These are phyloP conservation scores for Hyaloscypha bicolor DNA, from an alignment of 495 filamentous ascomycete genomes.

Conservation along the genomic window DNA sequence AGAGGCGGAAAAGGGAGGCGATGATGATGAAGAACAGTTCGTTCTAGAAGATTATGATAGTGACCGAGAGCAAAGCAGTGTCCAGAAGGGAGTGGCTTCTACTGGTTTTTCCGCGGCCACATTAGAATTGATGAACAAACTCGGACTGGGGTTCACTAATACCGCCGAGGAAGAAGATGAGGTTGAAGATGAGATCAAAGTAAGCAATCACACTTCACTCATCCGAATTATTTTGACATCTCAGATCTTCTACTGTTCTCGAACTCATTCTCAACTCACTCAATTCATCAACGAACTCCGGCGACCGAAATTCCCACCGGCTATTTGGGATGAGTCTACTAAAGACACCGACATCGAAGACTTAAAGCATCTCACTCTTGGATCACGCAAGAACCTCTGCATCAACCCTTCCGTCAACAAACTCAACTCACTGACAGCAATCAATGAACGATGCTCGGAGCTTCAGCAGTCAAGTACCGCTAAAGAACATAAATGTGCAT, in stretches of 20 bases:
- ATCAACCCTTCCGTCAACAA: slow-evolving; percentile 82
- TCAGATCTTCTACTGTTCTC: slow-evolving; percentile 87
- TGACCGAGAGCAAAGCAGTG: slow-evolving; percentile 49
- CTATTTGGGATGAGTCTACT: slow-evolving; percentile 42
- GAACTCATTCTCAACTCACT: slow-evolving; percentile 92
- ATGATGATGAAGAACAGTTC: slow-evolving; percentile 71
- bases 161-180: slow-evolving; percentile 48
- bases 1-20: slow-evolving; percentile 32
- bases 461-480: slow-evolving; percentile 76
- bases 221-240: background rate
- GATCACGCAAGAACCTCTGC: slow-evolving; percentile 89
- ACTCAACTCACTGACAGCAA: slow-evolving; percentile 73
- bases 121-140: slow-evolving; percentile 62
- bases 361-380: slow-evolving; percentile 84
- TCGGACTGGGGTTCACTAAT: slow-evolving; percentile 39
- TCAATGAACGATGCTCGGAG: slow-evolving; percentile 95
- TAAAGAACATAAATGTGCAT: slow-evolving; percentile 71
- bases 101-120: slow-evolving; percentile 62
- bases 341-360: slow-evolving; percentile 53
- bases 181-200: slow-evolving; percentile 63
- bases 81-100: slow-evolving; percentile 27
- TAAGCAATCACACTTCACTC: slow-evolving; percentile 21
- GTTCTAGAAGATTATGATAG: slow-evolving; percentile 81
- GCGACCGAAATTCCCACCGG: slow-evolving; percentile 75
- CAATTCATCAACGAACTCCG: slow-evolving; percentile 93